phyloP scores from a whole-genome alignment of 2,329 filamentous ascomycete genomes.

The Magnaporthiopsis incrustans region DNA sequence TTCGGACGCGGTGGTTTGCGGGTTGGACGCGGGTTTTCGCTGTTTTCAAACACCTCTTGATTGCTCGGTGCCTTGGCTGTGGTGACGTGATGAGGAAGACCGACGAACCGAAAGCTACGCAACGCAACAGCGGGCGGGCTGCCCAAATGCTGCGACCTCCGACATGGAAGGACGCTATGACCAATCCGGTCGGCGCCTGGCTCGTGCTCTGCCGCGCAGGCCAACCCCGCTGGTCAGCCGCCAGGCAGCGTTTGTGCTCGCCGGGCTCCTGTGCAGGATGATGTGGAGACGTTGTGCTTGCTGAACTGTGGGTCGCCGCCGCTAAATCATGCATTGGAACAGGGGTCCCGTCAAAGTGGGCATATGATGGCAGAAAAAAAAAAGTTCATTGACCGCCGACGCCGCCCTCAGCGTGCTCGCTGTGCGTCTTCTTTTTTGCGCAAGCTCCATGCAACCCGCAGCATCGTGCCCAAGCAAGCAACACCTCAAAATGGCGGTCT shows the following conservation, averaged over 20 bases:
- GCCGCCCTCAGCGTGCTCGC: background rate
- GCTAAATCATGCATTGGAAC: background rate
- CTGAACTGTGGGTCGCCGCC: background rate
- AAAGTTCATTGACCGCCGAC: constrained; percentile 3
- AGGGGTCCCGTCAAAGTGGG: background rate
- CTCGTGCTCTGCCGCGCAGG: background rate
- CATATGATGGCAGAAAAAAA: constrained; percentile 5
- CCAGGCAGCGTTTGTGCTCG: background rate
- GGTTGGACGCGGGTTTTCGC: background rate
- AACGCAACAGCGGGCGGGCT: background rate
- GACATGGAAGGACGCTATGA: background rate
- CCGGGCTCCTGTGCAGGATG: background rate
- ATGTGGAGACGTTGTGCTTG: background rate
- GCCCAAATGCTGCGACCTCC: background rate
- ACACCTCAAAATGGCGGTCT: constrained; percentile 2
- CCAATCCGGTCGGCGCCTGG: background rate
- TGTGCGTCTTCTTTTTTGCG: background rate
- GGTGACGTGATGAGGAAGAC: background rate
- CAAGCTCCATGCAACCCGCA: background rate
- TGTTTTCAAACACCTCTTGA: background rate
- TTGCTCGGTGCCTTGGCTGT: background rate
- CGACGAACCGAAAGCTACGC: background rate
- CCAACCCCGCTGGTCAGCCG: background rate
- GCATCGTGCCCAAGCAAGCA: background rate
- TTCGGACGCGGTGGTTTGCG: background rate